A percentile compares a stretch with the other conserved stretches of the same genome.
phyloP scores from a whole-genome alignment of 805 yeast genomes.

The Cyberlindnera xylosilytica region DNA sequence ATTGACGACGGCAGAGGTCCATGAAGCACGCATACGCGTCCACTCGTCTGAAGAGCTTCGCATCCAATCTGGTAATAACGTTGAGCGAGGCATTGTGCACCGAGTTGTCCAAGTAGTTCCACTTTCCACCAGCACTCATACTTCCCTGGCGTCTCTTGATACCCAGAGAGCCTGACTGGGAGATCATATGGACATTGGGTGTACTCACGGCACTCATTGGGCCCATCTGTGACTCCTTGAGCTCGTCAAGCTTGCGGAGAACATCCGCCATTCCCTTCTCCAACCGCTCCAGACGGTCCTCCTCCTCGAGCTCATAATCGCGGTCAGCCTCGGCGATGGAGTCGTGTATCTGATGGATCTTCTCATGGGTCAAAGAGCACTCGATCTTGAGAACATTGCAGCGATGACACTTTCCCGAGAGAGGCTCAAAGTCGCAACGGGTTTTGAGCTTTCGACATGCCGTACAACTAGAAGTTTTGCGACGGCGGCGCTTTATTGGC shows the following conservation, averaged over 20 bases:
- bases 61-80: conserved; percentile 37
- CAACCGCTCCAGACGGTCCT: conserved; percentile 8
- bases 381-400: conserved; percentile 45
- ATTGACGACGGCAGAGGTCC: conserved; percentile 38
- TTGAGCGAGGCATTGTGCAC: conserved; percentile 34
- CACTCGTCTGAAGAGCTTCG: conserved; percentile 34
- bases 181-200: neutral
- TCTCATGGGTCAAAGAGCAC: conserved; percentile 43
- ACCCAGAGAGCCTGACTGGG: conserved; percentile 4
- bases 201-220: neutral
- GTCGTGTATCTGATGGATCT: conserved; percentile 25
- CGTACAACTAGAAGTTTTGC: conserved; percentile 44
- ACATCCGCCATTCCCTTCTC: conserved; percentile 24
- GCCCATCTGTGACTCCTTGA: neutral
- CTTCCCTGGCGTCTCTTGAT: conserved; percentile 11
- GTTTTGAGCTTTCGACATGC: conserved; percentile 56
- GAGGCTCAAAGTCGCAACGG: conserved; percentile 49
- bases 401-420: conserved; percentile 45
- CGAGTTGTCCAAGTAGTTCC: conserved; percentile 26
- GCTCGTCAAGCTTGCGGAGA: conserved; percentile 24
- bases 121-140: conserved; percentile 13
- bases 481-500: conserved; percentile 23
- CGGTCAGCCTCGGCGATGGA: conserved; percentile 13
- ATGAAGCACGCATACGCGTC: conserved; percentile 30
- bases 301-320: conserved; percentile 3